phyloP scores from a whole-genome alignment of 2,329 filamentous ascomycete species.

The Thelonectria rubi region DNA sequence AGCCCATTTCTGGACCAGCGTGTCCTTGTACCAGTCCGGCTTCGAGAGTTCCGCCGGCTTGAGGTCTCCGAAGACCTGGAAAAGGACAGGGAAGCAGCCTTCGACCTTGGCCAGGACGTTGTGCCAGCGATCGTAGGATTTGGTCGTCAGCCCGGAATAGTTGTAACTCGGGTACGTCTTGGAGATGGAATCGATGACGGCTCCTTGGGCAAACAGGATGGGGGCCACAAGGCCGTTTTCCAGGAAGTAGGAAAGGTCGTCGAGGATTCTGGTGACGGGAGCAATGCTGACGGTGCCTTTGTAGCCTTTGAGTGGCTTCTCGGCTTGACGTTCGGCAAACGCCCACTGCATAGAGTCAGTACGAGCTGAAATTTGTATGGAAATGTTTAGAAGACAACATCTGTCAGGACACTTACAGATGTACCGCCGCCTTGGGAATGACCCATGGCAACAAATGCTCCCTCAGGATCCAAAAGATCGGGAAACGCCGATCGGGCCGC shows the following conservation, averaged over 20 bases:
- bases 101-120: conserved; percentile 23
- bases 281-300: conserved; percentile 27
- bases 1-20: neutral
- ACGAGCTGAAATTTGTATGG: neutral
- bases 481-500: conserved; percentile 27
- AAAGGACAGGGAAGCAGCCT: conserved; percentile 25
- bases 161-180: conserved; percentile 28
- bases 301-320: conserved; percentile 27
- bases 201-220: conserved; percentile 12
- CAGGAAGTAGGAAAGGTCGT: conserved; percentile 17
- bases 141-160: conserved; percentile 21
- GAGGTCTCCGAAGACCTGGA: conserved; percentile 13
- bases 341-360: conserved; percentile 16
- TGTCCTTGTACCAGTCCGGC: neutral
- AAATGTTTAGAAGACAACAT: neutral
- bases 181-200: conserved; percentile 24
- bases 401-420: neutral
- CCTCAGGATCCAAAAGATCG: neutral
- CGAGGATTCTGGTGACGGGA: conserved; percentile 26
- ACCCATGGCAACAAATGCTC: neutral
- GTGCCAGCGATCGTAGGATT: conserved; percentile 28
- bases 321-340: conserved; percentile 27
- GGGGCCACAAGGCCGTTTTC: conserved; percentile 17
- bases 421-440: neutral
- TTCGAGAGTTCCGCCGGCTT: neutral